Conservation (phyloP, 495 filamentous ascomycete species). For the Neurospora discreta region DNA sequence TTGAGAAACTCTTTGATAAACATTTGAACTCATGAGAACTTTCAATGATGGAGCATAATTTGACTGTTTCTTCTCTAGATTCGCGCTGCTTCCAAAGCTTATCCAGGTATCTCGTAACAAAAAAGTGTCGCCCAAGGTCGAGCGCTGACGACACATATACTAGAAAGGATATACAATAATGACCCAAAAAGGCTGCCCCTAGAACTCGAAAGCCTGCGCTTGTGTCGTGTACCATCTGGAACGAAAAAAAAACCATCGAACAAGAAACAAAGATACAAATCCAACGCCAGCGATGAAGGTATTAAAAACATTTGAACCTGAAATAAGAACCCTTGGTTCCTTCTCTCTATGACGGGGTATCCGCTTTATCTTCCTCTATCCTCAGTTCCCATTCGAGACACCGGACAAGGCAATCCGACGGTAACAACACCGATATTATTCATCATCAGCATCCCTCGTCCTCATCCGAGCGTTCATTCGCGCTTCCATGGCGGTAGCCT, state of each 20-base stretch:
- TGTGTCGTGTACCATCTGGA: not conserved
- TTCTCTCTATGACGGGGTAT: not conserved
- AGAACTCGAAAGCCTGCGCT: not conserved
- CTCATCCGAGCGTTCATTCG: slow-evolving; percentile 3
- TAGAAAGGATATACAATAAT: not conserved
- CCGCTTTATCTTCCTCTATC: not conserved
- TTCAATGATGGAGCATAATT: not conserved
- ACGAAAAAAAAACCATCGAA: not conserved
- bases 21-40: not conserved
- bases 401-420: not conserved
- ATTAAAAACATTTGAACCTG: not conserved
- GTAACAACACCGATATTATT: not conserved
- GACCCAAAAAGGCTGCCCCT: not conserved
- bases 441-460: not conserved
- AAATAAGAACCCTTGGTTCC: not conserved
- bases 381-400: not conserved
- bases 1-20: not conserved
- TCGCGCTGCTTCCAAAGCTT: not conserved
- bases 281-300: not conserved
- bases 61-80: not conserved
- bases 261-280: not conserved
- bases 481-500: slow-evolving; percentile 8
- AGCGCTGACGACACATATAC: not conserved
- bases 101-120: not conserved
- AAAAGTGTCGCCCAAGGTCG: not conserved